Conservation (phyloP, 1,139 yeast species). For the Geotrichum fermentans region DNA sequence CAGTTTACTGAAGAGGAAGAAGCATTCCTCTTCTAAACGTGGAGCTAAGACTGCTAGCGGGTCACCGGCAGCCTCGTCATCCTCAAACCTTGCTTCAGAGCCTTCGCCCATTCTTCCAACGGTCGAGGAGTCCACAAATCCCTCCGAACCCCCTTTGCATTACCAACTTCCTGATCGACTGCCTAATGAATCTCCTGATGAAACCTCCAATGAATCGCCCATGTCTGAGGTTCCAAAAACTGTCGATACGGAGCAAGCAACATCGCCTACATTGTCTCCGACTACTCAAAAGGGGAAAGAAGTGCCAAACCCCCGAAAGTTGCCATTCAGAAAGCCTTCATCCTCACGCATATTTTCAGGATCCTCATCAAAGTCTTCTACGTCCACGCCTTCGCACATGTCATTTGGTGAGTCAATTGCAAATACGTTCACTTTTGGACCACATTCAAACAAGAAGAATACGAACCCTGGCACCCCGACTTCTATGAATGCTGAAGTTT, state of each 20-base stretch:
- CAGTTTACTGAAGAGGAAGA: slow-evolving; percentile 6
- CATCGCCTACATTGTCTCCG: not conserved
- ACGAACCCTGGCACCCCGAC: not conserved
- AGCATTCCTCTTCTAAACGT: not conserved
- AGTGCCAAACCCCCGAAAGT: not conserved
- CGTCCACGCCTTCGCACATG: not conserved
- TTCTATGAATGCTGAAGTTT: not conserved
- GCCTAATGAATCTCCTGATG: not conserved
- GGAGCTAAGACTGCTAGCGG: not conserved
- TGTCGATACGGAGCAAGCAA: not conserved
- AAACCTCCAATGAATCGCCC: not conserved
- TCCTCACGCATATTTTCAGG: slow-evolving; percentile 8
- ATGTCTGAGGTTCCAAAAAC: not conserved
- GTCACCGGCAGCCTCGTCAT: not conserved
- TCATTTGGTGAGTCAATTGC: slow-evolving; percentile 7
- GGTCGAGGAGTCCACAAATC: not conserved
- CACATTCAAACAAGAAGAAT: not conserved
- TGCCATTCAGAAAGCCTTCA: not conserved
- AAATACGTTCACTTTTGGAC: slow-evolving; percentile 9
- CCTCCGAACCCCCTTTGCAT: not conserved
- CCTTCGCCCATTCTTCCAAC: slow-evolving; percentile 1
- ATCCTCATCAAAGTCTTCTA: slow-evolving; percentile 3
- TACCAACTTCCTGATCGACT: not conserved
- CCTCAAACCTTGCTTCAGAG: not conserved
- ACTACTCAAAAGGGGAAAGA: not conserved